These are phyloP conservation scores for Barbarea vulgaris DNA, from an alignment of 345 rosid species.

Conservation along the genomic window DNA sequence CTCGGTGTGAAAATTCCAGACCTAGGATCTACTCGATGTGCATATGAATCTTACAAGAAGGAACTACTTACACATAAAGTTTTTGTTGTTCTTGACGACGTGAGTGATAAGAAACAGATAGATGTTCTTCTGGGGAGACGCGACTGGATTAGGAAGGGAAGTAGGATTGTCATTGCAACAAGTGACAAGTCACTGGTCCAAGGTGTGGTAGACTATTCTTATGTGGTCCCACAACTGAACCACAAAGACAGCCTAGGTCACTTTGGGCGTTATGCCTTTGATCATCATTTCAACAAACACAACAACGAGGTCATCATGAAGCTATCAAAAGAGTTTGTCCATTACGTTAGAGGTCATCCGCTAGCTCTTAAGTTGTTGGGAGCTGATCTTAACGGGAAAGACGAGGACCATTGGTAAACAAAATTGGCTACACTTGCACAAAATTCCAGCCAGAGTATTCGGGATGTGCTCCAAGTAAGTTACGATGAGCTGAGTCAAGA, in stretches of 20 bases:
- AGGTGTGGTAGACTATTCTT: not conserved
- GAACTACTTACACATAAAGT: not conserved
- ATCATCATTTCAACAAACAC: not conserved
- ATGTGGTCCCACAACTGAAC: not conserved
- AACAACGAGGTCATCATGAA: not conserved
- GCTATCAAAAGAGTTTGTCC: constrained; percentile 16
- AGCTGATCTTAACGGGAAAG: not conserved
- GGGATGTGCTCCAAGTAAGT: constrained; percentile 17
- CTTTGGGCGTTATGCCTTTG: constrained; percentile 25
- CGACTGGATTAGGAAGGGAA: constrained; percentile 15
- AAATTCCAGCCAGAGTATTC: constrained; percentile 11
- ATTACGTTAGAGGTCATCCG: constrained; percentile 38
- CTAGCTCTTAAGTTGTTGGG: constrained; percentile 44
- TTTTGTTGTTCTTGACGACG: constrained; percentile 15
- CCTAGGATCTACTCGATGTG: not conserved
- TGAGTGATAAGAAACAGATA: not conserved
- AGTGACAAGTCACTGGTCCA: constrained; percentile 16
- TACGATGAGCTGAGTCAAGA: constrained; percentile 28
- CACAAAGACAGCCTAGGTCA: not conserved
- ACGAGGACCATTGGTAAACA: constrained; percentile 24
- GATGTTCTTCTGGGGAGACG: not conserved
- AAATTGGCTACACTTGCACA: constrained; percentile 1
- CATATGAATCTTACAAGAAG: no score
- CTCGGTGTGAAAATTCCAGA: not conserved
- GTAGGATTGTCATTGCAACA: constrained; percentile 27